Percentiles rank a stretch among this genome's conserved stretches.
Conservation (phyloP, 2,329 filamentous ascomycete genomes). For the Alternaria triticimaculans region DNA sequence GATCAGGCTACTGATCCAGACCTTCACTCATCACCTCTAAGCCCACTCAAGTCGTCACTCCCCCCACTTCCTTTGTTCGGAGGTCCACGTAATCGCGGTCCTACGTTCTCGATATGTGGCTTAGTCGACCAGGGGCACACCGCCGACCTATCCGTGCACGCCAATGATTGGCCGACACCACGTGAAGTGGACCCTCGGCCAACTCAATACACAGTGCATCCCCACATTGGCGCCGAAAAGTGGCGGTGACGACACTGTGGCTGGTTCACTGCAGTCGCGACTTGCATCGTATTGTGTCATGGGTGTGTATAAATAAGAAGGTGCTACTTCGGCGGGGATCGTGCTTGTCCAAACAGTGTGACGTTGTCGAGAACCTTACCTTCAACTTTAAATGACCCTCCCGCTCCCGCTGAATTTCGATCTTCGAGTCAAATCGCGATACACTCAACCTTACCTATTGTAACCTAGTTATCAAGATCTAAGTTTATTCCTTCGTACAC, state of each 20-base stretch:
- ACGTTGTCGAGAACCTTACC: background rate
- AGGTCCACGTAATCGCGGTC: conserved; percentile 8
- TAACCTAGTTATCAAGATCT: background rate
- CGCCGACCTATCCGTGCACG: conserved; percentile 3
- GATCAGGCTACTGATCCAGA: background rate
- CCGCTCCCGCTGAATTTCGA: background rate
- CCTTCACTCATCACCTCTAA: background rate
- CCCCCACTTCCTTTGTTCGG: background rate
- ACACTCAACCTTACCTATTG: background rate
- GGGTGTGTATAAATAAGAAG: background rate
- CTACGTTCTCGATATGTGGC: background rate
- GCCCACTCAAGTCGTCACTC: background rate
- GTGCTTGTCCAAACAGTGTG: background rate
- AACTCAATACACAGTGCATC: background rate
- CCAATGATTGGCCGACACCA: conserved; percentile 1
- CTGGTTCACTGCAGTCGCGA: background rate
- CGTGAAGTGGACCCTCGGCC: conserved; percentile 3
- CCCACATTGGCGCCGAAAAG: conserved; percentile 1
- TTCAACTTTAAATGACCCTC: background rate
- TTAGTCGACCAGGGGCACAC: background rate
- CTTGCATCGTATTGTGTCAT: background rate
- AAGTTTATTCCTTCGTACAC: background rate
- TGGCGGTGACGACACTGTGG: conserved; percentile 14
- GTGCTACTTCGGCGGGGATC: background rate
- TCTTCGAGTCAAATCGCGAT: background rate